A percentile compares a stretch with the other conserved stretches of the same genome.
Evolutionary conservation across 306 rosid genomes (phyloP).

Genomic region (Lathyrus sativus): DNA sequence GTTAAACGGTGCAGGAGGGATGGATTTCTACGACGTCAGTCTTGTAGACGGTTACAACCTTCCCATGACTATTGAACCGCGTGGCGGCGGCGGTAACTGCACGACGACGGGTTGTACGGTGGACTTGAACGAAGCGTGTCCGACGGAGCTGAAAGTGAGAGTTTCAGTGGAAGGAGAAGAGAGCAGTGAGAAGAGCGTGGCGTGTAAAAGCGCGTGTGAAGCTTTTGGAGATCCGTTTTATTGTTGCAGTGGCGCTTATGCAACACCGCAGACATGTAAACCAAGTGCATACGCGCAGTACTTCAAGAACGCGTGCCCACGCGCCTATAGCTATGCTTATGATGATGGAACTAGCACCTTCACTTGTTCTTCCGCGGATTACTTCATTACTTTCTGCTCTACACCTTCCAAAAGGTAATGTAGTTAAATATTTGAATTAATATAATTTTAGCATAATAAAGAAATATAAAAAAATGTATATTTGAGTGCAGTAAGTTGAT

Average conservation of each 20-base stretch:
- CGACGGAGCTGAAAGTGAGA: conserved; percentile 54
- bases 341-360: conserved; percentile 82
- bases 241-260: conserved; percentile 77
- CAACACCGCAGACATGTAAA: conserved; percentile 54
- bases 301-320: conserved; percentile 68
- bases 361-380: conserved; percentile 65
- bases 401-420: conserved; percentile 45
- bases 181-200: conserved; percentile 44
- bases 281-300: conserved; percentile 58
- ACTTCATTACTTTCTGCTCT: conserved; percentile 64
- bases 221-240: conserved; percentile 69
- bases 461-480: too few species aligned
- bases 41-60: conserved; percentile 79
- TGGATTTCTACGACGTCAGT: conserved; percentile 82
- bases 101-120: conserved; percentile 54
- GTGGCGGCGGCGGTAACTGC: conserved; percentile 57
- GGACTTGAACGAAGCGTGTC: conserved; percentile 66
- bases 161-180: conserved; percentile 10
- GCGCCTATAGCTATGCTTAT: conserved; percentile 78
- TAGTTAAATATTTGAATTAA: neutral
- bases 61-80: conserved; percentile 53
- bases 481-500: conserved; percentile 41
- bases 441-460: too few species aligned
- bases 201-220: conserved; percentile 79
- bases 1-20: conserved; percentile 54